These are phyloP conservation scores for Colletotrichum tamarilloi DNA, from an alignment of 2,329 filamentous ascomycete species.

Conservation along the genomic window DNA sequence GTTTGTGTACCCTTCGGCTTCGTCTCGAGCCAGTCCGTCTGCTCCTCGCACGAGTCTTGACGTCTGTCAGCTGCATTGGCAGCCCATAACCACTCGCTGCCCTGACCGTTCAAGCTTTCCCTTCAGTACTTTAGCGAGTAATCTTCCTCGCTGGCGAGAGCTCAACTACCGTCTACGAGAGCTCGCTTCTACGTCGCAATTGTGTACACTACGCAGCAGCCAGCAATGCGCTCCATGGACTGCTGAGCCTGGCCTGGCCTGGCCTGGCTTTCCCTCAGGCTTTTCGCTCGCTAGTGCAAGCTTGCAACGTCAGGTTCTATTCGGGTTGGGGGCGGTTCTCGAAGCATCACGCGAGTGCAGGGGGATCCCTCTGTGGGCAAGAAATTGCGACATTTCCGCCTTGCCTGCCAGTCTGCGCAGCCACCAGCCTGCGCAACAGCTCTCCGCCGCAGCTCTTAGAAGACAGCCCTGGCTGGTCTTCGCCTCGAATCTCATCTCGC, in stretches of 20 bases:
- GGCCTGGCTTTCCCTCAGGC: not conserved
- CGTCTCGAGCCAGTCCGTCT: conserved; percentile 7
- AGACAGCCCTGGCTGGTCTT: not conserved
- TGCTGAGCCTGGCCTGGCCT: not conserved
- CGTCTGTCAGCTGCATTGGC: conserved; percentile 15
- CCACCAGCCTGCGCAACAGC: not conserved
- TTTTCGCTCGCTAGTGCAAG: not conserved
- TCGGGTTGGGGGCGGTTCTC: conserved; percentile 7
- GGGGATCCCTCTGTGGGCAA: conserved; percentile 13
- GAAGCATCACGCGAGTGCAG: conserved; percentile 28
- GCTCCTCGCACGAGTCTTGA: conserved; percentile 9
- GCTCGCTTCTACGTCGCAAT: too few relatives aligned
- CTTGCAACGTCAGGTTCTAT: not conserved
- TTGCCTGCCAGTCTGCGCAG: conserved; percentile 2
- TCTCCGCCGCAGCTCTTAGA: not conserved
- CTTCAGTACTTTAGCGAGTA: not conserved
- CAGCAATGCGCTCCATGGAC: not conserved
- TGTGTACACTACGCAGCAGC: not conserved
- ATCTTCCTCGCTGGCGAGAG: not conserved
- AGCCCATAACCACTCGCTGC: not conserved
- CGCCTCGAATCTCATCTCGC: conserved; percentile 14
- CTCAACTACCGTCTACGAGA: not conserved
- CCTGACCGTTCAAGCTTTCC: not conserved
- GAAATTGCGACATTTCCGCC: conserved; percentile 29
- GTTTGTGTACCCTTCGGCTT: not conserved